phyloP scores from a whole-genome alignment of 257 asterid genomes.

The Cruciata laevipes region DNA sequence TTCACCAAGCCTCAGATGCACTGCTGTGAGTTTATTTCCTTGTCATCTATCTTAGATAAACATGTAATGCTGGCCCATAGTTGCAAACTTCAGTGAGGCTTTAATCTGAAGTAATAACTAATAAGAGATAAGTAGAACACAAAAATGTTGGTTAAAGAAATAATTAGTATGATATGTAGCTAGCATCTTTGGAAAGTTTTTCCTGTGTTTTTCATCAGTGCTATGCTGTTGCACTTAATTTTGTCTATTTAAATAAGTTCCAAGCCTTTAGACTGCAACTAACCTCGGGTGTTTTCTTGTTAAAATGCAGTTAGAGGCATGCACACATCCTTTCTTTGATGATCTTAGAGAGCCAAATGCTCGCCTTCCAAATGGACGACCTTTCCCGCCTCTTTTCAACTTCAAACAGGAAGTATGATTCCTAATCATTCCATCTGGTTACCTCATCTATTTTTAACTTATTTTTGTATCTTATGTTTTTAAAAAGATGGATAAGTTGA shows the following conservation, averaged over 20 bases:
- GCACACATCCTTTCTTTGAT: constrained; percentile 83
- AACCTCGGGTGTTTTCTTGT: background rate
- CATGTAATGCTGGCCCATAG: background rate
- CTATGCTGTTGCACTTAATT: background rate
- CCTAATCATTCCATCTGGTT: constrained; percentile 6
- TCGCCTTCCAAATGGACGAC: constrained; percentile 72
- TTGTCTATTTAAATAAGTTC: too few species aligned
- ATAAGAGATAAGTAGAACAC: background rate
- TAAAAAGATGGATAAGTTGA: background rate
- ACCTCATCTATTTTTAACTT: background rate
- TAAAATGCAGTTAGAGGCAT: constrained; percentile 70
- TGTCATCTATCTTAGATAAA: constrained; percentile 6
- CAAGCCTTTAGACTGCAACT: too few species aligned
- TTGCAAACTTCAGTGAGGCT: background rate
- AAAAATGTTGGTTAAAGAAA: background rate
- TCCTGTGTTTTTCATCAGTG: background rate
- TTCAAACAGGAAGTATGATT: constrained; percentile 69
- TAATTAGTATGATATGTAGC: background rate
- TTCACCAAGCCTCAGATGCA: constrained; percentile 91
- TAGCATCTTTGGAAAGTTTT: background rate
- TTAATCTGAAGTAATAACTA: background rate
- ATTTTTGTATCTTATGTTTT: background rate
- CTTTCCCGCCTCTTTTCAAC: constrained; percentile 75
- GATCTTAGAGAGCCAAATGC: constrained; percentile 81
- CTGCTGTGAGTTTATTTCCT: constrained; percentile 41